Evolutionary conservation across 2,329 filamentous ascomycete species (phyloP), one percentile per base, ranked within the genome.

Genomic region (Dothidotthia symphoricarpi): DNA sequence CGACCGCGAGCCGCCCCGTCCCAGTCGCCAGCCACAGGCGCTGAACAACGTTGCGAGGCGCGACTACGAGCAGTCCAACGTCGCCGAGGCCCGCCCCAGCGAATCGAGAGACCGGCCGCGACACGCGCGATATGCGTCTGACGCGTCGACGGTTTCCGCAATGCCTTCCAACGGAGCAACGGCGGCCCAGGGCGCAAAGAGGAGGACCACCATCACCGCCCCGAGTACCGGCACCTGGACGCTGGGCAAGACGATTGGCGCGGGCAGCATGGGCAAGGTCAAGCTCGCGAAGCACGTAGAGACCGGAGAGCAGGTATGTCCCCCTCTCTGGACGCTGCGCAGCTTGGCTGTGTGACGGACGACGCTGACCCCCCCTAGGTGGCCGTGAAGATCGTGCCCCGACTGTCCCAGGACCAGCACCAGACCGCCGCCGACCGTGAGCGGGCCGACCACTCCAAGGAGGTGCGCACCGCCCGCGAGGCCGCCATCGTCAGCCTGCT

Each of bases 211-310:
- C 27, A 95, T 98, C 63, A 87, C 86, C 34, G 89, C 90, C 3
- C 83, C 86, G 31, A 89, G 40, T 44, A 69, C 90, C 10, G 93
- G 93, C 41, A 88, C 90, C 73, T 98, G 91, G 89, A 82, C 89
- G 39, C 75, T 98, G 35, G 91, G 91, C 43, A 97, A 97, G 75
- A 97, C 93, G 3, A 93, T 98, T 58, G 93, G 93, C 43, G 89
- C 90, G 36, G 93, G 93, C 34, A 97, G 91, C 68, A 98, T 98
- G 93, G 93, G 93, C 50, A 97, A 97, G 69, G 93, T 98, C 47
- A 97, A 97, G 72, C 75, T 98, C 52, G 93, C 93, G 16, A 87
- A 87, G 57, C 94, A 94, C 68, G 78, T 85, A 53, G 90, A 95
- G 58, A 87, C 86, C 14, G 86, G 85, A 55, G 93, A 97, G 73